A percentile compares a stretch with the other conserved stretches of the same genome.
These are phyloP conservation scores for Bipolaris oryzae DNA, from an alignment of 2,329 filamentous ascomycete species.

Conservation along the genomic window DNA sequence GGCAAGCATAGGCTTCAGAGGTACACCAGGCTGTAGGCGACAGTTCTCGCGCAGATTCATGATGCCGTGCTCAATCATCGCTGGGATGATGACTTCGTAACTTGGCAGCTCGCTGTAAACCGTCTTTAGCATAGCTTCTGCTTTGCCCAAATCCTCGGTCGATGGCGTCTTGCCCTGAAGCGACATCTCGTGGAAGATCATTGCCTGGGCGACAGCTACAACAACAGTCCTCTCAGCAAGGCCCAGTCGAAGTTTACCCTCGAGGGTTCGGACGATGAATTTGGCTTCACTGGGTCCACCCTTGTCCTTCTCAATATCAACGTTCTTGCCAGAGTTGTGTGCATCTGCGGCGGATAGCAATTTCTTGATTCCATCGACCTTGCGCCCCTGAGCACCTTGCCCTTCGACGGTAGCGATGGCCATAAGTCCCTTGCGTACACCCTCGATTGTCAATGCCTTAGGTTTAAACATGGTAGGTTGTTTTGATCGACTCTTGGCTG, in stretches of 20 bases:
- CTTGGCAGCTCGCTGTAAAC: conserved; percentile 96
- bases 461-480: conserved; percentile 99
- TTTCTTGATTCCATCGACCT: conserved; percentile 95
- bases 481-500: conserved; percentile 91
- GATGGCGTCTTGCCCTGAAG: conserved; percentile 72
- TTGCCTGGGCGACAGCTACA: conserved; percentile 85
- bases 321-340: conserved; percentile 63
- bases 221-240: conserved; percentile 92
- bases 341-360: conserved; percentile 89
- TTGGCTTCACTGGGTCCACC: conserved; percentile 95
- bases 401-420: conserved; percentile 85
- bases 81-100: conserved; percentile 92
- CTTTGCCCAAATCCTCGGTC: conserved; percentile 78
- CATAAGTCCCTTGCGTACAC: conserved; percentile 87
- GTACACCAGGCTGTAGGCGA: conserved; percentile 90
- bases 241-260: conserved; percentile 90
- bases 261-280: conserved; percentile 87
- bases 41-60: conserved; percentile 81
- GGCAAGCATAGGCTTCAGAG: conserved; percentile 96
- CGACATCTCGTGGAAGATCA: conserved; percentile 82
- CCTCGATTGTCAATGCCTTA: conserved; percentile 83
- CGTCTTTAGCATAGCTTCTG: conserved; percentile 83
- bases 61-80: conserved; percentile 85
- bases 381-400: conserved; percentile 84
- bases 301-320: conserved; percentile 91